Evolutionary conservation across 225 moss, liverwort and hornwort species (phyloP), one percentile per base, ranked within the genome.

Genomic region (Sphagnum contortum): DNA sequence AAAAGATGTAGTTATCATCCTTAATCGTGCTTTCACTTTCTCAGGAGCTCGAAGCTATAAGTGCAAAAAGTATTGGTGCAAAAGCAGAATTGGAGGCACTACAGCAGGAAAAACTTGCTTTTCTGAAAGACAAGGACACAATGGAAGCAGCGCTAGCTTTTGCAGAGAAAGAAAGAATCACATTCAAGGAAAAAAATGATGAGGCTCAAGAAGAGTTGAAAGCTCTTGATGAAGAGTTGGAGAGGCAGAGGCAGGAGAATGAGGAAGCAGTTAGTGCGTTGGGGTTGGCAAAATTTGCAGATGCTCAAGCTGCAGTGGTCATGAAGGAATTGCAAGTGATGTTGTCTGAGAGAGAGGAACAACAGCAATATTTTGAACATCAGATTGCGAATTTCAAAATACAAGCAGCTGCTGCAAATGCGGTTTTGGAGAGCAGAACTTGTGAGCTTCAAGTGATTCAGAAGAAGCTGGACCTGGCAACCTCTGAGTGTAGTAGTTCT

Each of bases 151-250:
- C 76, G 45, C 69, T 81, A 53, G 44, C 71, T 59, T 69, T 70
- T 57, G 63, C 65, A 64, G 73, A 80, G 67, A 67, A 76, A 62
- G 76, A 80, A 68, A 62, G 73, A 68, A 64, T 73, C 63, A 69
- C 45, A 3, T 69, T 81, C 63, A 77, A 75, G 61, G 81, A 72
- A 64, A 74, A 69, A 63, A 77, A 69, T 58, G 71, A 63, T 56
- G 64, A 81, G 72, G 74, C 77, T 67, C 65, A 81, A 67, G 61
- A 53, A 48, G 74, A 77, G 65, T 47, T 77, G 48, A 77, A 81
- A 49, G 77, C 72, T 66, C 53, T 81, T 49, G 67, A 72, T 49
- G 65, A 72, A 57, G 72, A 77, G 74, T 69, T 81, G 52, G 77
- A 78, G 59, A 74, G 72, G 63, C 81, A 70, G 58, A 57, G 72